Evolutionary conservation across 2,329 filamentous ascomycete species (phyloP), one percentile per base, ranked within the genome.

Genomic region (Diaporthe batatas): DNA sequence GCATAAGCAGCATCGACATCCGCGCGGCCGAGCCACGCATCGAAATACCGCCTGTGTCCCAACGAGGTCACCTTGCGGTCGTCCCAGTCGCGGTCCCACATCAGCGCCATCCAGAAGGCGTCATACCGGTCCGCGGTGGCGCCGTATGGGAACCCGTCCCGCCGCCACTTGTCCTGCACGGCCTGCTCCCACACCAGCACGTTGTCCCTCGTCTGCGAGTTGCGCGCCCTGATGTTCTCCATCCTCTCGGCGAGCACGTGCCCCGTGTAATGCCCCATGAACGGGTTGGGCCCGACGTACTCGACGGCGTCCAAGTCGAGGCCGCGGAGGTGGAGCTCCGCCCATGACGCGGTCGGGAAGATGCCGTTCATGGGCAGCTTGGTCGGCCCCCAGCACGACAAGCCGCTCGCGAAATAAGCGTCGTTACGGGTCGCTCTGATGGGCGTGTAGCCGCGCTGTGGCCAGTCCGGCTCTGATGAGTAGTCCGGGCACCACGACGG

Each of bases 401-500:
- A 12, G 32, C 62, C 62, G 32, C 62, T 53, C 47, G 62, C 62
- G 14, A n/a, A 23, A 14, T 6, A 67, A 8, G 21, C 2, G 29
- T 39, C 47, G 8, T n/a, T 4, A 11, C 32, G n/a, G 6, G n/a
- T 14, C 16, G 29, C 44, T 14, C 21, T 51, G 29, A 67, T 32
- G 29, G 62, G n/a, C 32, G 12, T 23, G 16, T 67, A 67, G 32
- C 62, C 44, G 32, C 44, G 62, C n/a, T 14, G 44, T 8, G 62
- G 62, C 47, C 62, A 6, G 32, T 12, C 62, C 47, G 62, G 62
- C 32, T 23, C 44, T 10, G n/a, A 53, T n/a, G 62, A 67, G 47
- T 67, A 71, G 55, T 71, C 68, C 16, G 42, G 68, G 18, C 25
- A 32, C 68, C 68, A 71, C 34, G 54, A 62, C 34, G 68, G 68